A percentile compares a stretch with the other conserved stretches of the same genome.
phyloP scores from a whole-genome alignment of 2,329 filamentous ascomycete species.

The Pseudogymnoascus sp. region DNA sequence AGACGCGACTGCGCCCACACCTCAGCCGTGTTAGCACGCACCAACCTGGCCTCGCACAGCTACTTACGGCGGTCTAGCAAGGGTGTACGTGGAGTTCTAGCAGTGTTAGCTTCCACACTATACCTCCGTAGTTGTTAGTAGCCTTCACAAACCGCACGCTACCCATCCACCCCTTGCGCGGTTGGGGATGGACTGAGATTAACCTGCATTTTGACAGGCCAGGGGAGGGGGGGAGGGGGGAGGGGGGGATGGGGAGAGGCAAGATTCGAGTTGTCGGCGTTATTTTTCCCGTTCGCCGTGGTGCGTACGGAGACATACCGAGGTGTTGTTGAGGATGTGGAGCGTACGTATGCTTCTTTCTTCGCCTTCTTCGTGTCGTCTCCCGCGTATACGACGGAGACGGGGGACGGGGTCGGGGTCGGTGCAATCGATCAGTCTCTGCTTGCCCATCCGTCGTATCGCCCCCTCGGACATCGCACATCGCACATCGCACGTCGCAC shows the following conservation, averaged over 20 bases:
- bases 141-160: background rate
- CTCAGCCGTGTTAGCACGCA: background rate
- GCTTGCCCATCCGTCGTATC: background rate
- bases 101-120: too few relatives aligned
- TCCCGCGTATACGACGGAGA: background rate
- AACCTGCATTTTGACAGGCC: slow-evolving; percentile 6
- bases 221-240: background rate
- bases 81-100: slow-evolving; percentile 1
- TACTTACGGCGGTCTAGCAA: background rate
- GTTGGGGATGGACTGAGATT: slow-evolving; percentile 4
- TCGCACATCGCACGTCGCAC: background rate
- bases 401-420: too few relatives aligned
- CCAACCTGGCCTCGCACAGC: background rate
- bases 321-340: background rate
- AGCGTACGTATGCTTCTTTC: background rate
- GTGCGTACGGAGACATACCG: background rate
- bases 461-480: too few relatives aligned
- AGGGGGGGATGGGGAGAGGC: background rate
- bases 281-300: background rate
- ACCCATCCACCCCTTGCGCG: background rate
- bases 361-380: background rate
- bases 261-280: background rate
- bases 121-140: background rate
- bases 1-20: slow-evolving; percentile 5
- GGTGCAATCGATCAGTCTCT: background rate